These are phyloP conservation scores for Petunia secreta DNA, from an alignment of 257 asterid genomes.

Conservation along the genomic window DNA sequence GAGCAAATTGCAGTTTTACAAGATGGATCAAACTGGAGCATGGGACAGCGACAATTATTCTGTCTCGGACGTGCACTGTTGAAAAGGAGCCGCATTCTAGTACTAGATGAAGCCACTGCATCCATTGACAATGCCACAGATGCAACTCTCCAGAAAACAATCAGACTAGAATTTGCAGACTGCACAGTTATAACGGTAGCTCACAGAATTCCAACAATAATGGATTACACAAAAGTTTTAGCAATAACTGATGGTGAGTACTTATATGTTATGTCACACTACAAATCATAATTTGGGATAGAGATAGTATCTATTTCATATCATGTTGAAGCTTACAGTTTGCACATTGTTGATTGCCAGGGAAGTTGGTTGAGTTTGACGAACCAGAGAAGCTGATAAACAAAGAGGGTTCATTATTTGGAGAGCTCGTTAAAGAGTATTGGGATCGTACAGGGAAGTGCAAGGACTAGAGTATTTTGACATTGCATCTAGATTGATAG, in stretches of 20 bases:
- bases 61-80: constrained; percentile 15
- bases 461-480: too few relatives aligned
- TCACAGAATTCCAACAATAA: constrained; percentile 26
- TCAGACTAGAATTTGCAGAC: not conserved
- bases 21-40: constrained; percentile 26
- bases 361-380: not conserved
- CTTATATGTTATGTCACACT: not conserved
- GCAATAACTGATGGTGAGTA: constrained; percentile 25
- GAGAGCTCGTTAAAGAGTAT: constrained; percentile 15
- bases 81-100: constrained; percentile 16
- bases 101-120: constrained; percentile 33
- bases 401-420: not conserved
- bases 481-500: too few relatives aligned
- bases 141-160: constrained; percentile 18
- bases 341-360: not conserved
- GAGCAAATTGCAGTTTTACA: not conserved
- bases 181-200: constrained; percentile 30
- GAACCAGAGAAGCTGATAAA: not conserved
- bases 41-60: constrained; percentile 25
- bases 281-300: not conserved
- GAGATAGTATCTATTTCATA: not conserved
- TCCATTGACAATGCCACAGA: constrained; percentile 33
- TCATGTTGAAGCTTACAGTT: too few relatives aligned
- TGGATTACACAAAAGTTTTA: constrained; percentile 23
- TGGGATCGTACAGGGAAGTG: too few relatives aligned